These are phyloP conservation scores for Trypanosoma lewisi DNA, from an alignment of 208 protist genomes.

Conservation along the genomic window DNA sequence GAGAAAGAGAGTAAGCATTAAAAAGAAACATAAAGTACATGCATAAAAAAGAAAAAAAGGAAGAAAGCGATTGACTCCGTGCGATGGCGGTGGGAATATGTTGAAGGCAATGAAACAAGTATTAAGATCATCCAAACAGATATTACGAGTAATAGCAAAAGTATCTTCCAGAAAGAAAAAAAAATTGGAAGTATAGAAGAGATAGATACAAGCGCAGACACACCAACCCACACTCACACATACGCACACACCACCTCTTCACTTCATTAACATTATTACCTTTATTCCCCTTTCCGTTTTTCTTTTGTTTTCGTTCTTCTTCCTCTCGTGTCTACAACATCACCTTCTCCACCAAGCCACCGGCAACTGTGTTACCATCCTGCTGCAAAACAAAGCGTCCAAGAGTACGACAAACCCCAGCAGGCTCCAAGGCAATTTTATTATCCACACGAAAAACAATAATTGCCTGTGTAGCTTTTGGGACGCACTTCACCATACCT, in stretches of 20 bases:
- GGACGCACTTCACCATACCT: slow-evolving; percentile 87
- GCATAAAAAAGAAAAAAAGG: neutral
- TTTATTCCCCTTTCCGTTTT: neutral
- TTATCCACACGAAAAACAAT: slow-evolving; percentile 55
- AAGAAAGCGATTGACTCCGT: too few relatives aligned
- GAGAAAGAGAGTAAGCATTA: slow-evolving; percentile 8
- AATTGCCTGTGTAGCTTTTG: slow-evolving; percentile 60
- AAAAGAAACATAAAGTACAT: neutral
- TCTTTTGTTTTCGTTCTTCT: slow-evolving; percentile 2
- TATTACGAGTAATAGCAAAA: too few relatives aligned
- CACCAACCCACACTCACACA: too few relatives aligned
- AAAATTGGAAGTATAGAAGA: too few relatives aligned
- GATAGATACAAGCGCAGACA: too few relatives aligned
- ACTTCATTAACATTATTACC: too few relatives aligned
- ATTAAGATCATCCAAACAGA: too few relatives aligned
- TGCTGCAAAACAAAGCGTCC: slow-evolving; percentile 84
- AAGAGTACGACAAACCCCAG: slow-evolving; percentile 67
- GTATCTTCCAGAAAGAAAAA: too few relatives aligned
- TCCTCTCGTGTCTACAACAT: slow-evolving; percentile 22
- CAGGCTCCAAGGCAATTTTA: slow-evolving; percentile 64
- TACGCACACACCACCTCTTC: too few relatives aligned
- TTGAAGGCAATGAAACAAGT: too few relatives aligned
- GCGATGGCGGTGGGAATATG: too few relatives aligned
- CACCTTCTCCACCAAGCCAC: slow-evolving; percentile 64
- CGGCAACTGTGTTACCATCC: slow-evolving; percentile 74